Evolutionary conservation across 345 rosid species (phyloP), one percentile per base, ranked within the genome.

Genomic region (Salix arbutifolia): DNA sequence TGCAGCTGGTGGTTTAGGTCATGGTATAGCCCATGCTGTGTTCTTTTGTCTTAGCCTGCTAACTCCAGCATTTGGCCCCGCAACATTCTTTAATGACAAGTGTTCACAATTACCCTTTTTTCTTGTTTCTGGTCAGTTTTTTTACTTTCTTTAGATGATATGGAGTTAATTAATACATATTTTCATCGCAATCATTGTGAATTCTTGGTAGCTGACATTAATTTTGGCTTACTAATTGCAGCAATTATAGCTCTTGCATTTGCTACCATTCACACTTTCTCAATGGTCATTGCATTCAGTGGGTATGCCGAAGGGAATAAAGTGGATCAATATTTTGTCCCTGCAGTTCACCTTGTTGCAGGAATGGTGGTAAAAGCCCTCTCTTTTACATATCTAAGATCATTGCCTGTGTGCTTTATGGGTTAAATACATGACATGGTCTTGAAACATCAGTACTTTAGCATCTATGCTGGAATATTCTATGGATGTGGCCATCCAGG

Each of bases 1-100:
- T 90, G 88, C 95, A 96, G 99, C 99, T 91, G 99, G 99, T 76
- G 99, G 99, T 79, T 87, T 93, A 87, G 99, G 99, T 83, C 99
- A 93, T 78, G 99, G 97, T 70, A 90, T 92, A 77, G 99, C 99
- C 30, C 99, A 96, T 83, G 98, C 97, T 44, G 98, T 96, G 77
- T 96, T 96, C 86, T 96, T 96, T 77, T 96, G 98, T 77, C 82
- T 96, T 74, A 92, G 99, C 83, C 92, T 96, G 80, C 87, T 95
- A 76, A 92, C 97, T 7, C 96, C 96, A 26, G 88, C 99, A 71
- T 93, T 96, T 90, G 99, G 99, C 77, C 97, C 99, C 53, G 99
- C 99, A 33, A 93, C 99, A 33, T 90, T 80, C 83, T 92, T 88
- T 72, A 86, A 87, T 5, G 93, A 92, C 58, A 87, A 83, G 81